phyloP scores from a whole-genome alignment of 176 grass and related monocot genomes.

The Zea luxurians region DNA sequence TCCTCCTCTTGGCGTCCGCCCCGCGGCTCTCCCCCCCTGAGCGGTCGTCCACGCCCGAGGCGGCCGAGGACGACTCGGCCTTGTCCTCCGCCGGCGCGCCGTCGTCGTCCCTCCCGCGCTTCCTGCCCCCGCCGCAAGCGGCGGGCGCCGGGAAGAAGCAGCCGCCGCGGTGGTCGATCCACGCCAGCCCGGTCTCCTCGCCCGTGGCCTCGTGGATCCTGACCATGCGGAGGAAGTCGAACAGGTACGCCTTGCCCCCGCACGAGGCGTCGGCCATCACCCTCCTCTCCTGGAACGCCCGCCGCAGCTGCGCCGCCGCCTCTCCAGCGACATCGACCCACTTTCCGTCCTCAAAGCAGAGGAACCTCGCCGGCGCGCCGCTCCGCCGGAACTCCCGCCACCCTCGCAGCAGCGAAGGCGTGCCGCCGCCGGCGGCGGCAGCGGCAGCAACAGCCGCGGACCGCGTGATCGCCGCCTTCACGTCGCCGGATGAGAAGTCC shows the following conservation, averaged over 20 bases:
- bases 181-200: conserved; percentile 51
- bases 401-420: conserved; percentile 16
- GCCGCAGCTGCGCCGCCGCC: conserved; percentile 30
- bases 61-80: conserved; percentile 17
- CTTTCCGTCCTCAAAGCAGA: conserved; percentile 54
- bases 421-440: fast-evolving
- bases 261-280: conserved; percentile 29
- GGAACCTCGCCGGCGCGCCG: conserved; percentile 54
- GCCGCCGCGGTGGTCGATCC: conserved; percentile 66
- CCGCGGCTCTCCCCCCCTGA: conserved; percentile 38
- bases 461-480: neutral
- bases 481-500: conserved; percentile 23
- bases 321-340: conserved; percentile 56
- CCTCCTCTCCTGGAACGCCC: conserved; percentile 47
- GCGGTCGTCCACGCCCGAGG: conserved; percentile 45
- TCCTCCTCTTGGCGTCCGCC: conserved; percentile 10
- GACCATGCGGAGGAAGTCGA: conserved; percentile 71
- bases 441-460: neutral
- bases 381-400: conserved; percentile 52
- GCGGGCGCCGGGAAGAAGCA: conserved; percentile 66
- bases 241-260: conserved; percentile 36
- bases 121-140: neutral
- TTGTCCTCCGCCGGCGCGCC: neutral
- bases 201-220: conserved; percentile 53
- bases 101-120: conserved; percentile 8